phyloP scores from a whole-genome alignment of 768 basidiomycete genomes.

The Royoungia palumana region DNA sequence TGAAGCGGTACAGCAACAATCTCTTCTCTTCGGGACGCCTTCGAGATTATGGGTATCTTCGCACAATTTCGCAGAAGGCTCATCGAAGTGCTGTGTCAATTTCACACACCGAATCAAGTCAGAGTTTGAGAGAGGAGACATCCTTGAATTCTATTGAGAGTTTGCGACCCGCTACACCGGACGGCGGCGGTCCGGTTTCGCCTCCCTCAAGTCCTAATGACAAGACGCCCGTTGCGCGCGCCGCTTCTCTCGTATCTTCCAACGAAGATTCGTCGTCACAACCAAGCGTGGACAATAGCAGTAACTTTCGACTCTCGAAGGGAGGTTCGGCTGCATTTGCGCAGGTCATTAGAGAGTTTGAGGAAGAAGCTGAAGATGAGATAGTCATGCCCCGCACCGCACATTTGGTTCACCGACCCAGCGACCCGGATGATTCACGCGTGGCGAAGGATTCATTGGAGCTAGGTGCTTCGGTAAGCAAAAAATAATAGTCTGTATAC shows the following conservation, averaged over 20 bases:
- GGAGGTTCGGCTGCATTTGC: constrained; percentile 70
- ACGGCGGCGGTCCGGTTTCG: constrained; percentile 42
- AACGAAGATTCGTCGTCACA: constrained; percentile 28
- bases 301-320: constrained; percentile 39
- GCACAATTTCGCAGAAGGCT: constrained; percentile 48
- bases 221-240: constrained; percentile 38
- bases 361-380: constrained; percentile 72
- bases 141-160: constrained; percentile 43
- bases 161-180: constrained; percentile 55
- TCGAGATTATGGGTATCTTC: constrained; percentile 70
- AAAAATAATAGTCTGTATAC: constrained; percentile 3
- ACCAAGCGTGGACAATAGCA: constrained; percentile 11
- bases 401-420: constrained; percentile 40
- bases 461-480: constrained; percentile 26
- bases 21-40: constrained; percentile 80
- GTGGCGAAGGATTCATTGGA: constrained; percentile 14
- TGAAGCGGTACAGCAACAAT: constrained; percentile 82
- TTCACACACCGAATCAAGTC: constrained; percentile 45
- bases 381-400: constrained; percentile 69
- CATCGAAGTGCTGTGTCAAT: constrained; percentile 38
- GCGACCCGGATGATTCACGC: constrained; percentile 26
- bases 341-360: constrained; percentile 73
- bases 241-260: constrained; percentile 41
- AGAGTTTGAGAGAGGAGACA: constrained; percentile 45
- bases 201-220: constrained; percentile 43